Conservation (phyloP, 1,284 basidiomycete genomes). For the Cutaneotrichosporon dermatis region DNA sequence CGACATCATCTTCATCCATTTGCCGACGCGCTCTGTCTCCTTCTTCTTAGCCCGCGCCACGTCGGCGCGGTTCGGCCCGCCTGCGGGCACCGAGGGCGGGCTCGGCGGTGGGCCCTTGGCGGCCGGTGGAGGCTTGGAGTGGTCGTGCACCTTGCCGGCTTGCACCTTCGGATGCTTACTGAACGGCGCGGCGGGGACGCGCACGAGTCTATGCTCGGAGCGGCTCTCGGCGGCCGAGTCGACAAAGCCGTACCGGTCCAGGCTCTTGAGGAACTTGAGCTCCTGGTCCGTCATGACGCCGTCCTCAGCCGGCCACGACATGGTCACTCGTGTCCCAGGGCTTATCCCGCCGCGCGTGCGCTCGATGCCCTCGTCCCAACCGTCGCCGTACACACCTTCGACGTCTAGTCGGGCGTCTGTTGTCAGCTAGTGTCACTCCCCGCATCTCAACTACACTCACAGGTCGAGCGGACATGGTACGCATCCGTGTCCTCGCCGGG, state of each 20-base stretch:
- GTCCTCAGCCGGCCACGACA: slow-evolving; percentile 53
- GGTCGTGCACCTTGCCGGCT: background rate
- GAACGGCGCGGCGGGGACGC: slow-evolving; percentile 62
- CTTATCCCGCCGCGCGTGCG: slow-evolving; percentile 75
- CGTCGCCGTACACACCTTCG: slow-evolving; percentile 83
- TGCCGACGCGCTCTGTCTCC: slow-evolving; percentile 68
- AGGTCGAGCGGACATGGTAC: slow-evolving; percentile 80
- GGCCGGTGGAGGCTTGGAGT: background rate
- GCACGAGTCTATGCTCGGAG: slow-evolving; percentile 67
- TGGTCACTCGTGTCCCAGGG: slow-evolving; percentile 44
- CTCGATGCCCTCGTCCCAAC: slow-evolving; percentile 84
- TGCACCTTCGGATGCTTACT: slow-evolving; percentile 58
- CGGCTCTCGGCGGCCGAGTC: slow-evolving; percentile 56
- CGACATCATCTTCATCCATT: slow-evolving; percentile 84
- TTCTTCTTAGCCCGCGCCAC: slow-evolving; percentile 47
- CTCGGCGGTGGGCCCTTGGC: slow-evolving; percentile 7
- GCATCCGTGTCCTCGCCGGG: slow-evolving; percentile 71
- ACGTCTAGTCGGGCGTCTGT: slow-evolving; percentile 71
- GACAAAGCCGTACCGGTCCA: slow-evolving; percentile 81
- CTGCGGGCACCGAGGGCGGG: slow-evolving; percentile 6
- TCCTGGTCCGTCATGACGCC: slow-evolving; percentile 53
- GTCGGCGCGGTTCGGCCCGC: slow-evolving; percentile 13
- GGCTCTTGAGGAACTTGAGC: slow-evolving; percentile 60
- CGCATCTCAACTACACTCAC: slow-evolving; percentile 21
- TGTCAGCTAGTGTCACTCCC: background rate